These are phyloP conservation scores for Stentor roeselii DNA, from an alignment of 73 alveolate genomes.

Conservation along the genomic window DNA sequence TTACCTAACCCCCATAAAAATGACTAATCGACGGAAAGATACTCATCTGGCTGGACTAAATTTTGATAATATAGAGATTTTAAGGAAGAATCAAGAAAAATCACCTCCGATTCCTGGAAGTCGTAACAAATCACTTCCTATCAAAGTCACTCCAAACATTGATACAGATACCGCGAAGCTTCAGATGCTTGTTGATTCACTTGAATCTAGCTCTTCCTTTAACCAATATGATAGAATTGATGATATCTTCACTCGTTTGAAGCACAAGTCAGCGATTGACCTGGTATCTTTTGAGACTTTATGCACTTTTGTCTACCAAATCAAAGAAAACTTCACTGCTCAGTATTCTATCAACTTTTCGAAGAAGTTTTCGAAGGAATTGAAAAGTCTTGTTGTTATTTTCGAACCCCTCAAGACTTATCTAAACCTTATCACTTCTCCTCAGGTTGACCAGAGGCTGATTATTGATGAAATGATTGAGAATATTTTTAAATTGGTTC, in stretches of 20 bases:
- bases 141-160: background rate
- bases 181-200: background rate
- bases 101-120: background rate
- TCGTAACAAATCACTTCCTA: background rate
- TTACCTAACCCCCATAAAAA: too few species aligned
- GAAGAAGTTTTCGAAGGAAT: background rate
- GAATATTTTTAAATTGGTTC: background rate
- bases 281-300: background rate
- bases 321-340: background rate
- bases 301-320: background rate
- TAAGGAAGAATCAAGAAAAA: background rate
- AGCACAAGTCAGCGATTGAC: background rate
- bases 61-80: too few species aligned
- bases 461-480: constrained; percentile 1
- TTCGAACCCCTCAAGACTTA: background rate
- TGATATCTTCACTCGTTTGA: background rate
- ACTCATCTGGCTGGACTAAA: too few species aligned
- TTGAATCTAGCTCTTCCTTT: background rate
- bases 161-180: background rate
- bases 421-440: background rate
- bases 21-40: too few species aligned
- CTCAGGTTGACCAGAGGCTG: background rate
- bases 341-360: background rate
- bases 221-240: background rate
- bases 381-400: too few species aligned